A percentile compares a stretch with the other conserved stretches of the same genome.
Conservation (phyloP, 495 filamentous ascomycete species). For the Penicillium mononematosum region DNA sequence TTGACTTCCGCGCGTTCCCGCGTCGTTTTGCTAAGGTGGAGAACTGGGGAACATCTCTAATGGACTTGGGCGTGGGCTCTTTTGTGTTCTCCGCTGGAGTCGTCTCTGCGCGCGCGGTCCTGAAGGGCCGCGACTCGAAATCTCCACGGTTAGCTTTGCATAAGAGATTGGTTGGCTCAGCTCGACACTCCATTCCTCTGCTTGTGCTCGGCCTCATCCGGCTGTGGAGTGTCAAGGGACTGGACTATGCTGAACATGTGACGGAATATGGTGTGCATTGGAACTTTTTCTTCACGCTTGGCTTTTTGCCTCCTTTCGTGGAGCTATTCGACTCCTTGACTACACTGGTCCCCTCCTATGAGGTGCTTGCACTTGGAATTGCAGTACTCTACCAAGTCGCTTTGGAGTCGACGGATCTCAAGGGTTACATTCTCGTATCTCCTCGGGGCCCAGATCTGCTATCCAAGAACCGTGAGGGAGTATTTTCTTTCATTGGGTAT, state of each 20-base stretch:
- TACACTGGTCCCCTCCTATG: constrained; percentile 65
- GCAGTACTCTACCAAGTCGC: constrained; percentile 66
- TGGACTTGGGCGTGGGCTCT: constrained; percentile 96
- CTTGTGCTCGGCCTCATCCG: constrained; percentile 78
- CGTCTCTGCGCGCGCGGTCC: constrained; percentile 82
- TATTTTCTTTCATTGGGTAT: constrained; percentile 92
- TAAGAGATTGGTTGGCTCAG: constrained; percentile 57
- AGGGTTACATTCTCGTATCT: constrained; percentile 80
- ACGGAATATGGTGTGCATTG: constrained; percentile 98
- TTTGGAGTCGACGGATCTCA: constrained; percentile 74
- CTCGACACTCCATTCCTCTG: constrained; percentile 80
- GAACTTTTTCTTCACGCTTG: constrained; percentile 99
- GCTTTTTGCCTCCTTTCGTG: constrained; percentile 82
- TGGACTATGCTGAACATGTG: constrained; percentile 96
- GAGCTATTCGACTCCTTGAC: constrained; percentile 72
- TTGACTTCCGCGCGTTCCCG: constrained; percentile 92
- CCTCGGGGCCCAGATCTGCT: constrained; percentile 69
- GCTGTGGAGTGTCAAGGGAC: constrained; percentile 83
- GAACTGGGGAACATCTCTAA: constrained; percentile 95
- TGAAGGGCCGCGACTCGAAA: constrained; percentile 60
- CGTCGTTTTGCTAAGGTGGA: constrained; percentile 96
- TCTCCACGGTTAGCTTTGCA: constrained; percentile 42
- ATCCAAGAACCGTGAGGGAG: constrained; percentile 87
- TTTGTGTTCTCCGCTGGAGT: constrained; percentile 96
- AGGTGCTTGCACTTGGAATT: constrained; percentile 65